Evolutionary conservation across 129 eudicot species (phyloP).

Genomic region (Pseudognaphalium luteoalbum): DNA sequence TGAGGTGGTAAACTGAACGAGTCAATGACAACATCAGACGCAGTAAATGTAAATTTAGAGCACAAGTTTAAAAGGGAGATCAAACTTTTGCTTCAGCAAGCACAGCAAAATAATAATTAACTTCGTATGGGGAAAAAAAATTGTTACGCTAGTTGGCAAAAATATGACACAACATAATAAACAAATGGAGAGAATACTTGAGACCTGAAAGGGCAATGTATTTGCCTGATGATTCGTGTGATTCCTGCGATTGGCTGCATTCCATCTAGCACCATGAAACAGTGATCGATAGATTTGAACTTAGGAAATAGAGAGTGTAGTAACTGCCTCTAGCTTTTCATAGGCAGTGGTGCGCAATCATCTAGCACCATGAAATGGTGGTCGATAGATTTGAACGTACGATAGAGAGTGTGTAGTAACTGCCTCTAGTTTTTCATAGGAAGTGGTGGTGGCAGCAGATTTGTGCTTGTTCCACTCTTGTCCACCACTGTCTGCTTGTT

Average conservation of each 20-base stretch:
- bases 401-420: background rate
- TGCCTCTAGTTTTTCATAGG: background rate
- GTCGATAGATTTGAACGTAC: background rate
- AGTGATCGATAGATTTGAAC: background rate
- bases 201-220: background rate
- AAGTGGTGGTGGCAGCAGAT: background rate
- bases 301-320: background rate
- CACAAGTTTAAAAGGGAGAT: background rate
- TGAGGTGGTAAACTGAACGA: too few species aligned
- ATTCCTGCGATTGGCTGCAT: background rate
- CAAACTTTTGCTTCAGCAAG: too few species aligned
- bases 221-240: background rate
- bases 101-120: too few species aligned
- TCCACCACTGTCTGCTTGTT: background rate
- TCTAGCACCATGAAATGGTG: background rate
- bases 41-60: too few species aligned
- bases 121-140: background rate
- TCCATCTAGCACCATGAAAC: background rate
- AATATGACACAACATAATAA: constrained; percentile 6
- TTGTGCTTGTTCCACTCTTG: background rate
- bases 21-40: background rate
- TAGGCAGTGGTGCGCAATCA: background rate
- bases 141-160: background rate
- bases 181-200: background rate
- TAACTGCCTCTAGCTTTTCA: background rate